These are phyloP conservation scores for Ciborinia camelliae DNA, from an alignment of 2,329 filamentous ascomycete genomes.

Conservation along the genomic window DNA sequence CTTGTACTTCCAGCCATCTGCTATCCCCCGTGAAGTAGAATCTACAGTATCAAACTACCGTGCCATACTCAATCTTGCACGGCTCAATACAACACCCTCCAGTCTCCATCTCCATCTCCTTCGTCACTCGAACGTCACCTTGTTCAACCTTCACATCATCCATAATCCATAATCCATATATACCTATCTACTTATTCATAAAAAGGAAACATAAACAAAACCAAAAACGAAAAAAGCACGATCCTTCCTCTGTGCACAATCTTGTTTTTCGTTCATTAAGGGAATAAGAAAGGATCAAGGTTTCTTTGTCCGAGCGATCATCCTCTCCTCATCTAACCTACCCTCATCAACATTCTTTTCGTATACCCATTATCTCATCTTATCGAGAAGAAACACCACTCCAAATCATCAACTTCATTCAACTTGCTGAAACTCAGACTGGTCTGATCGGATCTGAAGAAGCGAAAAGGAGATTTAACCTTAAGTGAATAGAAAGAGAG, in stretches of 20 bases:
- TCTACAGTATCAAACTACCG: neutral
- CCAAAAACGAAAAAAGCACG: conserved; percentile 6
- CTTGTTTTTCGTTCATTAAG: neutral
- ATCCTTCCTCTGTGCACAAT: conserved; percentile 4
- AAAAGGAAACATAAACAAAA: neutral
- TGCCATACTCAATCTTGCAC: neutral
- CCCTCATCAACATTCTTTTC: neutral
- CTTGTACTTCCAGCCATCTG: neutral
- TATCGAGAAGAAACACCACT: neutral
- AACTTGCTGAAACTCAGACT: neutral
- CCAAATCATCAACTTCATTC: neutral
- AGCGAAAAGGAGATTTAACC: neutral
- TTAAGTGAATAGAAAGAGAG: neutral
- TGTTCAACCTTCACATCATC: neutral
- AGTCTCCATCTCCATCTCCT: no score
- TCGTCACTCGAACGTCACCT: neutral
- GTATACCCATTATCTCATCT: neutral
- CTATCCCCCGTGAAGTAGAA: neutral
- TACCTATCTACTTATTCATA: neutral
- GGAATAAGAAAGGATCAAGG: conserved; percentile 9
- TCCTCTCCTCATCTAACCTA: conserved; percentile 11
- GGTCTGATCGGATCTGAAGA: conserved; percentile 13
- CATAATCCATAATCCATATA: neutral
- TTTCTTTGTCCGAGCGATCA: conserved; percentile 13
- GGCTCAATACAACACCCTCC: no score